Percentiles rank a stretch among this genome's conserved stretches.
Conservation (phyloP, 2,329 filamentous ascomycete genomes). For the Alternaria solani region DNA sequence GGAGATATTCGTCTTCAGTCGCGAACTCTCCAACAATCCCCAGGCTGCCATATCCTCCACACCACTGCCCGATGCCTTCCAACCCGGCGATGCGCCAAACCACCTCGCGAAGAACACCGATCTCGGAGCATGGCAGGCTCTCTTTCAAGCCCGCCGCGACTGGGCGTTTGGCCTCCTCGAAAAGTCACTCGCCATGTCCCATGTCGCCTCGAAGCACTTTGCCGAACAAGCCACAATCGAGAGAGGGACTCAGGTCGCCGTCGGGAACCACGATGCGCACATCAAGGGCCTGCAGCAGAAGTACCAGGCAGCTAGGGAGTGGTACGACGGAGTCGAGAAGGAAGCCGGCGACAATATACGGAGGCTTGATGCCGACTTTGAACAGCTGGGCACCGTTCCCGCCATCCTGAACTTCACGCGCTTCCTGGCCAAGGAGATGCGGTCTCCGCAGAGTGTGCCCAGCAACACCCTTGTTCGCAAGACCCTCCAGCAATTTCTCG, state of each 20-base stretch:
- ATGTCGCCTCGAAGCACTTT: constrained; percentile 70
- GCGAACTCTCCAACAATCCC: constrained; percentile 60
- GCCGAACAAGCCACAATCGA: constrained; percentile 78
- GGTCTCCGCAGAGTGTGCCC: constrained; percentile 36
- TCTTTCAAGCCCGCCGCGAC: constrained; percentile 80
- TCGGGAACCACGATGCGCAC: constrained; percentile 82
- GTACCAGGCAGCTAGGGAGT: constrained; percentile 73
- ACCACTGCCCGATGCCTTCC: constrained; percentile 65
- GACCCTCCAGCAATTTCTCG: constrained; percentile 66
- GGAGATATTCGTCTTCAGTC: constrained; percentile 93
- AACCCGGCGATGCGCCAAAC: constrained; percentile 74
- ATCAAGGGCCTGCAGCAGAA: constrained; percentile 76
- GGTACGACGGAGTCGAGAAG: constrained; percentile 71
- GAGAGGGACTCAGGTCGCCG: constrained; percentile 81
- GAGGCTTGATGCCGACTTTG: constrained; percentile 74
- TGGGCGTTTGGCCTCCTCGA: constrained; percentile 80
- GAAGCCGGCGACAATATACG: constrained; percentile 71
- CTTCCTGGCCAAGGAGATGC: constrained; percentile 50
- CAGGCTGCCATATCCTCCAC: constrained; percentile 60
- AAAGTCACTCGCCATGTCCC: constrained; percentile 72
- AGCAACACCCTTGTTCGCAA: constrained; percentile 34
- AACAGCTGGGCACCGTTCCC: constrained; percentile 69
- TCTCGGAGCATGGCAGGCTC: constrained; percentile 84
- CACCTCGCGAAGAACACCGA: constrained; percentile 80
- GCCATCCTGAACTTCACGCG: constrained; percentile 71